These are phyloP conservation scores for Rhodotorula sp. DNA, from an alignment of 1,284 basidiomycete species.

Conservation along the genomic window DNA sequence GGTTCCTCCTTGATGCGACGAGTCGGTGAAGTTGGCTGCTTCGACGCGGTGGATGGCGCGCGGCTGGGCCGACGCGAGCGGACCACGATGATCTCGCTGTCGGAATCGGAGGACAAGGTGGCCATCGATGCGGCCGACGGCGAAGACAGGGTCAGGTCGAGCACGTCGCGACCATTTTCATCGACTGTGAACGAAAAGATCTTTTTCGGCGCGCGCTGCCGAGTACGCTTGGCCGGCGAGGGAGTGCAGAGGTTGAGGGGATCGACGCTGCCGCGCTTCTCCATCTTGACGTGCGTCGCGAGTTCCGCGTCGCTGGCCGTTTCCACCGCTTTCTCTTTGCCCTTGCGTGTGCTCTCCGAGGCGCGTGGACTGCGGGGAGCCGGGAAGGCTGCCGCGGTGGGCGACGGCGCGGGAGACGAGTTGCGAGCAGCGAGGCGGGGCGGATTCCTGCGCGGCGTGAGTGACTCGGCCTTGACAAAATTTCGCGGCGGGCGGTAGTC, in stretches of 20 bases:
- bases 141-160: conserved; percentile 14
- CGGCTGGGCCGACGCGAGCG: neutral
- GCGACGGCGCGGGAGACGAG: neutral
- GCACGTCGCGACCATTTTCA: neutral
- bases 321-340: neutral
- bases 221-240: neutral
- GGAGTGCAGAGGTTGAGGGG: neutral
- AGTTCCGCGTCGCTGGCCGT: neutral
- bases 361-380: no score
- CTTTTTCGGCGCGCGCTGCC: neutral
- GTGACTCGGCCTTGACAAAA: neutral
- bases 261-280: neutral
- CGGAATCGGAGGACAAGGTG: neutral
- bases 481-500: neutral
- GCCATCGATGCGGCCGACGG: neutral
- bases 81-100: conserved; percentile 7
- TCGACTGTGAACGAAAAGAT: neutral
- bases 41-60: neutral
- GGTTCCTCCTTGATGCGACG: neutral
- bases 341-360: conserved; percentile 3
- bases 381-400: neutral
- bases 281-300: neutral
- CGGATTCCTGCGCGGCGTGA: neutral
- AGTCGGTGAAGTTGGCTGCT: neutral
- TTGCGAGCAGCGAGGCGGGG: neutral